Percentiles rank a stretch among this genome's conserved stretches.
phyloP scores from a whole-genome alignment of 805 yeast species.

The Sugiyamaella chiloensis region DNA sequence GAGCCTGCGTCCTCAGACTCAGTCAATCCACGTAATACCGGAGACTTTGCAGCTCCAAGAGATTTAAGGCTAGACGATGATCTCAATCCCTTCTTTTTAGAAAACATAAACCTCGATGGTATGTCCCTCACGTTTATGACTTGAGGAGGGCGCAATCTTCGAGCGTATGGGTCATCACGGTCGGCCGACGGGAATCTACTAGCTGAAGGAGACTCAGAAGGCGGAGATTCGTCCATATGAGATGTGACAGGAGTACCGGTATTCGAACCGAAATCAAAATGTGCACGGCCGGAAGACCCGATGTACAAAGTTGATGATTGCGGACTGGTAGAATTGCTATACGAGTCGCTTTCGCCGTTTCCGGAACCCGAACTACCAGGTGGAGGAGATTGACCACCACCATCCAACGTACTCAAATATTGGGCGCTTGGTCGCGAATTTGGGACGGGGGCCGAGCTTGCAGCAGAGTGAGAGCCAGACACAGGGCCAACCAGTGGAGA shows the following conservation, averaged over 20 bases:
- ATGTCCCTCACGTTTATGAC: slow-evolving; percentile 27
- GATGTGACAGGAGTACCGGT: slow-evolving; percentile 11
- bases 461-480: not conserved
- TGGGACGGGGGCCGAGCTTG: not conserved
- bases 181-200: slow-evolving; percentile 23
- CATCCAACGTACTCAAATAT: slow-evolving; percentile 12
- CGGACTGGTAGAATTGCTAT: not conserved
- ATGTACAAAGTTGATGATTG: slow-evolving; percentile 1
- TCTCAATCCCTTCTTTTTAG: slow-evolving; percentile 14
- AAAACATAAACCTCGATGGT: slow-evolving; percentile 36
- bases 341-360: not conserved
- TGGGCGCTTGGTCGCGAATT: slow-evolving; percentile 18
- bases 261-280: slow-evolving; percentile 8
- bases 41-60: slow-evolving; percentile 7
- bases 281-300: not conserved
- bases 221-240: slow-evolving; percentile 18
- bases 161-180: slow-evolving; percentile 34
- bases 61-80: slow-evolving; percentile 15
- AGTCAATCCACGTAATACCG: slow-evolving; percentile 10
- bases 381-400: not conserved
- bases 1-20: not conserved
- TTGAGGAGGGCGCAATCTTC: slow-evolving; percentile 30
- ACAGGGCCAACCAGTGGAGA: not conserved
- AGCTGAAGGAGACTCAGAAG: slow-evolving; percentile 19
- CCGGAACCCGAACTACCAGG: no score